phyloP scores from a whole-genome alignment of 2,329 filamentous ascomycete genomes.

The Trichothecium roseum region DNA sequence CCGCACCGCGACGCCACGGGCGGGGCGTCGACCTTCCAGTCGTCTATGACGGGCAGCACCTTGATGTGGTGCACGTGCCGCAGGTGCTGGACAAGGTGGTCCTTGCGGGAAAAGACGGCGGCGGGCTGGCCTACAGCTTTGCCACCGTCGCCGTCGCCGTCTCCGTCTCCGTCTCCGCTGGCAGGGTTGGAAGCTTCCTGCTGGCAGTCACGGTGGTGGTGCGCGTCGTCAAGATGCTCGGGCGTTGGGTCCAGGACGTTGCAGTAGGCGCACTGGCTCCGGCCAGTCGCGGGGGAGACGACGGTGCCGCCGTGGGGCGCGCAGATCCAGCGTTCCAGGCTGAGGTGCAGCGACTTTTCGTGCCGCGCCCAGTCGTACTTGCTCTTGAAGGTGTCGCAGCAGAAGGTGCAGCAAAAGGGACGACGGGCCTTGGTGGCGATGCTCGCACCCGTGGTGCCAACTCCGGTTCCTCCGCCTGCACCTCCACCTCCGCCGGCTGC shows the following conservation, averaged over 20 bases:
- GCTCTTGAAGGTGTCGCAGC: slow-evolving; percentile 55
- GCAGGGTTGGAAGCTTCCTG: too few species aligned
- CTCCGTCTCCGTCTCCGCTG: too few species aligned
- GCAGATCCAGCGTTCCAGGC: too few species aligned
- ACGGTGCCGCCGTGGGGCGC: slow-evolving; percentile 11
- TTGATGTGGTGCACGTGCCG: slow-evolving; percentile 20
- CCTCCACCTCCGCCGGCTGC: too few species aligned
- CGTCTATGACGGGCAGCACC: slow-evolving; percentile 25
- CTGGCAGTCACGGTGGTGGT: too few species aligned
- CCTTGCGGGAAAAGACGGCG: slow-evolving; percentile 16
- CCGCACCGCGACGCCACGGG: slow-evolving; percentile 17
- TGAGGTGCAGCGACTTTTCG: slow-evolving; percentile 56
- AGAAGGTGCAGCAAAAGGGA: slow-evolving; percentile 60
- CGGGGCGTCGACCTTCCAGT: slow-evolving; percentile 15
- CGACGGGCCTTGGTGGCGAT: too few species aligned
- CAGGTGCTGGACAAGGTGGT: slow-evolving; percentile 20
- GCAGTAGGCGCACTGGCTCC: slow-evolving; percentile 15
- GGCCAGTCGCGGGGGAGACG: slow-evolving; percentile 9
- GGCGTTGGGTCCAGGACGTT: slow-evolving; percentile 9
- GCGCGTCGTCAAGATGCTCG: slow-evolving; percentile 13
- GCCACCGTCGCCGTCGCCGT: too few species aligned
- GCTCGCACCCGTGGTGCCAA: too few species aligned
- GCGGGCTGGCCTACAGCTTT: slow-evolving; percentile 7
- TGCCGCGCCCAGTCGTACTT: slow-evolving; percentile 63
- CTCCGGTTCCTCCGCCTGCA: too few species aligned